A percentile compares a stretch with the other conserved stretches of the same genome.
These are phyloP conservation scores for Hypoxylon fragiforme DNA, from an alignment of 495 filamentous ascomycete genomes.

Conservation along the genomic window DNA sequence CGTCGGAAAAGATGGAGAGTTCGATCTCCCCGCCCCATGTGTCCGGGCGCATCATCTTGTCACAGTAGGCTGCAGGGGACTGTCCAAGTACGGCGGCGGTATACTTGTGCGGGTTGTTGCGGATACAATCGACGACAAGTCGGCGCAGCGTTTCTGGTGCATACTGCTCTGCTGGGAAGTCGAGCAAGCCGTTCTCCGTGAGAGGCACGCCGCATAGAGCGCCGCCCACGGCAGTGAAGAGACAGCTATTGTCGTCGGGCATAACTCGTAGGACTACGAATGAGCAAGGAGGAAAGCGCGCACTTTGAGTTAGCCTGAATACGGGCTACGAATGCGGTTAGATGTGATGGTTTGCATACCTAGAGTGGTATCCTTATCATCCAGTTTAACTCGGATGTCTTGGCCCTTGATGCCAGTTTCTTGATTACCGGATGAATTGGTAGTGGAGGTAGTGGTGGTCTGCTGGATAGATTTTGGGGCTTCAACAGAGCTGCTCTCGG, in stretches of 20 bases:
- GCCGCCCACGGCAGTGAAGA: constrained; percentile 86
- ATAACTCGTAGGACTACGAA: constrained; percentile 79
- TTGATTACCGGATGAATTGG: not conserved
- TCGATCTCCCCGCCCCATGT: constrained; percentile 95
- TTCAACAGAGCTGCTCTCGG: constrained; percentile 32
- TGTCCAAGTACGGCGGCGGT: constrained; percentile 75
- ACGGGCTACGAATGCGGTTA: not conserved
- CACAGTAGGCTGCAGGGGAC: constrained; percentile 74
- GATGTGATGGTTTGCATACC: constrained; percentile 26
- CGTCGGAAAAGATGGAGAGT: constrained; percentile 77
- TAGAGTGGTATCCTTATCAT: constrained; percentile 24
- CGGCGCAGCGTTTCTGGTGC: no score
- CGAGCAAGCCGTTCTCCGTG: constrained; percentile 61
- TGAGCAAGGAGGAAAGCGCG: not conserved
- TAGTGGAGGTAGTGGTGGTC: constrained; percentile 1
- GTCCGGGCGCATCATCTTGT: constrained; percentile 78
- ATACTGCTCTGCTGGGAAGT: constrained; percentile 59
- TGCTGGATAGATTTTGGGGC: not conserved
- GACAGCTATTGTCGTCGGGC: constrained; percentile 95
- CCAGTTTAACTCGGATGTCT: constrained; percentile 30
- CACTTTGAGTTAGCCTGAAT: not conserved
- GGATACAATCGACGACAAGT: constrained; percentile 81
- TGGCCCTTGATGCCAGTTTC: constrained; percentile 20
- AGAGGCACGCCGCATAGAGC: constrained; percentile 56
- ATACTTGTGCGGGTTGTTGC: constrained; percentile 70